These are phyloP conservation scores for Petrea volubilis DNA, from an alignment of 257 asterid species.

Conservation along the genomic window DNA sequence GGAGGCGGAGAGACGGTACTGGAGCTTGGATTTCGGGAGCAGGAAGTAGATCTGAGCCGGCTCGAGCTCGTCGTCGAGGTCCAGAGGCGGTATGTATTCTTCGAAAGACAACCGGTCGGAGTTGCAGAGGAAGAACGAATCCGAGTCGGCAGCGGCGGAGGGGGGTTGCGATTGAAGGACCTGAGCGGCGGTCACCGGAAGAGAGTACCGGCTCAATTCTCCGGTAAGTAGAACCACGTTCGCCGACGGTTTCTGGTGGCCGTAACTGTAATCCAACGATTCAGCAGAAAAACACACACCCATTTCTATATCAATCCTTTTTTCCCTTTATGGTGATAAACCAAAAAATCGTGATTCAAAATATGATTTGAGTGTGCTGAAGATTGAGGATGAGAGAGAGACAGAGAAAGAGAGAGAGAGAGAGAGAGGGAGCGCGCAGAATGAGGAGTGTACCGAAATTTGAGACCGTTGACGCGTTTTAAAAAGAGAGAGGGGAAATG, in stretches of 20 bases:
- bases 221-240: conserved; percentile 47
- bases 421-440: too few relatives aligned
- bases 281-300: conserved; percentile 49
- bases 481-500: too few relatives aligned
- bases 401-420: too few relatives aligned
- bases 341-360: too few relatives aligned
- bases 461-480: too few relatives aligned
- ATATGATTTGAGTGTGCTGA: too few relatives aligned
- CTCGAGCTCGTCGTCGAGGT: conserved; percentile 36
- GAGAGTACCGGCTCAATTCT: conserved; percentile 42
- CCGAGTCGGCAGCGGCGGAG: neutral
- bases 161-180: conserved; percentile 37
- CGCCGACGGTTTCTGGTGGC: conserved; percentile 27
- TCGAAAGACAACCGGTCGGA: conserved; percentile 63
- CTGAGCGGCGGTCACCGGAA: conserved; percentile 45
- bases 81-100: conserved; percentile 54
- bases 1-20: conserved; percentile 52
- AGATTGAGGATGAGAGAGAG: too few relatives aligned
- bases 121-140: conserved; percentile 52
- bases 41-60: conserved; percentile 63
- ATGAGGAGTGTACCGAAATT: too few relatives aligned
- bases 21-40: conserved; percentile 48
- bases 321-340: too few relatives aligned
- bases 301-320: too few relatives aligned
- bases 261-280: conserved; percentile 1